Conservation (phyloP, 1,139 yeast species). For the Suhomyces guaymorum region DNA sequence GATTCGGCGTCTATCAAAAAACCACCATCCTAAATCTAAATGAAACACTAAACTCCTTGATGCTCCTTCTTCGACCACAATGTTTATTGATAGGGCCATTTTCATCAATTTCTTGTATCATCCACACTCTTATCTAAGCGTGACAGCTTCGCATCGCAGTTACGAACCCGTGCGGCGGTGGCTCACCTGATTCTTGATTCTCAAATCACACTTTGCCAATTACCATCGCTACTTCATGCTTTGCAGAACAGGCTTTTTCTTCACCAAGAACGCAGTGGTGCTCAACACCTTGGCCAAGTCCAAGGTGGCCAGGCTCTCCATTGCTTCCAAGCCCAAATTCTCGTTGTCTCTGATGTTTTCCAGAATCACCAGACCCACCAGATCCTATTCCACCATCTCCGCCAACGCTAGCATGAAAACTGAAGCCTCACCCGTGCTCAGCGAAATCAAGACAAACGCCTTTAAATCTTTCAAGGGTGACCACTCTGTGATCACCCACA, state of each 20-base stretch:
- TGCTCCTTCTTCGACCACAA: too few relatives aligned
- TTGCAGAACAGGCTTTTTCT: conserved; percentile 45
- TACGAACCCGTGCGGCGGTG: background rate
- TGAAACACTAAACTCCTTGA: too few relatives aligned
- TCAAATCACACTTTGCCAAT: background rate
- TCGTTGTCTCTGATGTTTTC: conserved; percentile 5
- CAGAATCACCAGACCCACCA: conserved; percentile 7
- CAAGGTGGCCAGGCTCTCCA: conserved; percentile 20
- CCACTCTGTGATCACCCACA: conserved; percentile 35
- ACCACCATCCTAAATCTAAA: too few relatives aligned
- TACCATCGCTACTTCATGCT: conserved; percentile 22
- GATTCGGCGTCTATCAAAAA: too few relatives aligned
- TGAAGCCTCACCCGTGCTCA: conserved; percentile 7
- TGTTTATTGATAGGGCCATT: too few relatives aligned
- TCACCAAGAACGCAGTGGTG: conserved; percentile 44
- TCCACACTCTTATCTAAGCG: too few relatives aligned
- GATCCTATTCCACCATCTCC: conserved; percentile 16
- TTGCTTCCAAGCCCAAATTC: conserved; percentile 11
- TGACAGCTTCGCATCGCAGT: background rate
- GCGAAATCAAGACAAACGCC: conserved; percentile 7
- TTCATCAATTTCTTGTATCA: too few relatives aligned
- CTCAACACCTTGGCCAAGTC: conserved; percentile 30
- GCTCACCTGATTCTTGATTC: conserved; percentile 4
- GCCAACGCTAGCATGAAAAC: conserved; percentile 1
- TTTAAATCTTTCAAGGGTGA: conserved; percentile 6